Conservation (phyloP, 345 rosid genomes). For the Adansonia digitata region DNA sequence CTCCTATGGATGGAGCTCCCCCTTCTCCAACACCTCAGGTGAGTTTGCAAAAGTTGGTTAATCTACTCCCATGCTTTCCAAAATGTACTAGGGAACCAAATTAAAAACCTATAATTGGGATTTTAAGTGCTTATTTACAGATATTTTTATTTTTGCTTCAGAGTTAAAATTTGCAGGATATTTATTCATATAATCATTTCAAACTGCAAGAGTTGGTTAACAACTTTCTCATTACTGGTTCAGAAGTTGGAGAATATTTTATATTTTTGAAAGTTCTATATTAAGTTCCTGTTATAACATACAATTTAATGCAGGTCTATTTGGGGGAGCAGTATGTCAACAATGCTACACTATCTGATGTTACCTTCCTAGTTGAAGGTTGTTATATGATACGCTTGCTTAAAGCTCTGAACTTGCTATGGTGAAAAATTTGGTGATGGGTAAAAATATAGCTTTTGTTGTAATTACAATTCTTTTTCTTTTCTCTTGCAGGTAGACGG, state of each 20-base stretch:
- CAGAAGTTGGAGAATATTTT: neutral
- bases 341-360: constrained; percentile 87
- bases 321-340: constrained; percentile 94
- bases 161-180: neutral
- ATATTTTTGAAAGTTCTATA: neutral
- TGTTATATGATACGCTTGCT: constrained; percentile 7
- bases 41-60: constrained; percentile 15
- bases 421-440: neutral
- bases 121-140: neutral
- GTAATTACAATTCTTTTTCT: neutral
- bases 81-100: neutral
- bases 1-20: constrained; percentile 94
- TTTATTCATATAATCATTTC: constrained; percentile 1
- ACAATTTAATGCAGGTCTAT: constrained; percentile 56
- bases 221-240: neutral
- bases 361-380: constrained; percentile 98
- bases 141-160: neutral
- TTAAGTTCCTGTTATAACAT: constrained; percentile 3
- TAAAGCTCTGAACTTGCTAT: neutral
- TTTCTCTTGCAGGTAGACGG: constrained; percentile 62
- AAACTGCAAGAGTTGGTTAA: neutral
- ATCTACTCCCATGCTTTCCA: neutral
- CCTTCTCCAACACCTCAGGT: constrained; percentile 97
- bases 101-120: neutral
- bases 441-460: neutral